phyloP scores from a whole-genome alignment of 192 early-diverging fungal species.

The Kappamyces sp. region DNA sequence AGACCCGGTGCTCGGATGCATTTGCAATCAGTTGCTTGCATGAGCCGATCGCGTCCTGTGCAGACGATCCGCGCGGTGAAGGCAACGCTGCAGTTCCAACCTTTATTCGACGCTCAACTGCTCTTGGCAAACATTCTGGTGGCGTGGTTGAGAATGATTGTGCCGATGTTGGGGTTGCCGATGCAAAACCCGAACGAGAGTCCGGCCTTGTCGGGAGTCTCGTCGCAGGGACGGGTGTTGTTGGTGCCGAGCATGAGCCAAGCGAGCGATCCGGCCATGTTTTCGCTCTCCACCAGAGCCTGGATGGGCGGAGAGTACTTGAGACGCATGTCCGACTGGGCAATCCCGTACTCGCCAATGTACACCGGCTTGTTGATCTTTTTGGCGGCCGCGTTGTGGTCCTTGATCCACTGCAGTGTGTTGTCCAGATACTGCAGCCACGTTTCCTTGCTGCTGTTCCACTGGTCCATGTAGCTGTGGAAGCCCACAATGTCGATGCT shows the following conservation, averaged over 20 bases:
- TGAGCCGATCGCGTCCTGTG: no score
- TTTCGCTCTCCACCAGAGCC: conserved; percentile 2
- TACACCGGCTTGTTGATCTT: conserved; percentile 28
- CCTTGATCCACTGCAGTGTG: conserved; percentile 26
- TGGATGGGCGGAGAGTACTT: conserved; percentile 6
- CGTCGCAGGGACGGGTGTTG: conserved; percentile 5
- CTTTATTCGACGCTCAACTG: background rate
- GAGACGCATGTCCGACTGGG: background rate
- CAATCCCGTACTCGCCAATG: conserved; percentile 11
- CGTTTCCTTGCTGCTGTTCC: conserved; percentile 12
- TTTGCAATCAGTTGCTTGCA: no score
- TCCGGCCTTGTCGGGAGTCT: conserved; percentile 9
- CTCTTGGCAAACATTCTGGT: conserved; percentile 10
- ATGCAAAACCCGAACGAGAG: conserved; percentile 4
- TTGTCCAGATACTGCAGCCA: conserved; percentile 10
- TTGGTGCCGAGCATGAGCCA: conserved; percentile 6
- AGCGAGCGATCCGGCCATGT: conserved; percentile 2
- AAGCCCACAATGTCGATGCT: conserved; percentile 28
- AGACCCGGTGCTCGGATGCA: no score
- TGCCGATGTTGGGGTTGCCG: background rate
- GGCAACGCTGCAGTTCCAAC: background rate
- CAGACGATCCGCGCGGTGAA: no score
- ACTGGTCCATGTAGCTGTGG: conserved; percentile 30
- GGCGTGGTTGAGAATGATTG: conserved; percentile 3
- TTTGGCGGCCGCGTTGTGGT: conserved; percentile 25